phyloP scores from a whole-genome alignment of 495 filamentous ascomycete species.

The Hypoxylon fragiforme region DNA sequence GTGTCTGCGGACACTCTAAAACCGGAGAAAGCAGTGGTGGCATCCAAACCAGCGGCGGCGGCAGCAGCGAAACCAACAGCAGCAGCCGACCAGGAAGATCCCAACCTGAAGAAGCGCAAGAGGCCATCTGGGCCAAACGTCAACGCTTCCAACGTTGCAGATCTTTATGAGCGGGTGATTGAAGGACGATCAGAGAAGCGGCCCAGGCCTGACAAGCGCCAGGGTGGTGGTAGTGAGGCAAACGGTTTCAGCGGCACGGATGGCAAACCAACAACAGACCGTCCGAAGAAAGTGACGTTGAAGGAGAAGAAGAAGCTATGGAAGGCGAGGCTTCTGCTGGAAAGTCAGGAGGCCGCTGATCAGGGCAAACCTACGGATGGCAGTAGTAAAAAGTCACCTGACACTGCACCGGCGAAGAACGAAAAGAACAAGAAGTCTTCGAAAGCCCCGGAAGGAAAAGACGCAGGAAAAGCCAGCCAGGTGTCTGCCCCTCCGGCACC shows the following conservation, averaged over 20 bases:
- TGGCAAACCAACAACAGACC: constrained; percentile 9
- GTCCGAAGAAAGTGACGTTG: constrained; percentile 30
- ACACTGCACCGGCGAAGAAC: constrained; percentile 34
- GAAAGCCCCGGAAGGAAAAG: constrained; percentile 1
- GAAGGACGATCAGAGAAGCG: constrained; percentile 60
- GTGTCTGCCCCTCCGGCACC: constrained; percentile 23
- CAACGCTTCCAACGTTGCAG: constrained; percentile 70
- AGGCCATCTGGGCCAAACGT: constrained; percentile 60
- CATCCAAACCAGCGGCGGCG: constrained; percentile 43
- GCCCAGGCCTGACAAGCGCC: constrained; percentile 29
- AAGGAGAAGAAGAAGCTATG: constrained; percentile 52
- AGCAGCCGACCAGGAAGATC: constrained; percentile 34
- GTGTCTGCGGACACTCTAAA: constrained; percentile 70
- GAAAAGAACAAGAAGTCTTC: constrained; percentile 41
- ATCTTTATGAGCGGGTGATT: constrained; percentile 77
- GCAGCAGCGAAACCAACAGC: constrained; percentile 27
- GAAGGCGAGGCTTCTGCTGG: constrained; percentile 36
- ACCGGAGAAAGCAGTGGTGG: constrained; percentile 58
- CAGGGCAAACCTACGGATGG: constrained; percentile 13
- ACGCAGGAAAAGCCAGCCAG: constrained; percentile 2
- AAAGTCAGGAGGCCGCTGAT: constrained; percentile 13
- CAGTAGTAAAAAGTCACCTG: constrained; percentile 8
- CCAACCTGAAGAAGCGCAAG: constrained; percentile 59
- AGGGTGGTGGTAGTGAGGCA: constrained; percentile 15
- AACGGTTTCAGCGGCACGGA: constrained; percentile 17